Base-by-base conservation (phyloP, 2,329 filamentous ascomycete genomes). In the Curvularia sp. region DNA sequence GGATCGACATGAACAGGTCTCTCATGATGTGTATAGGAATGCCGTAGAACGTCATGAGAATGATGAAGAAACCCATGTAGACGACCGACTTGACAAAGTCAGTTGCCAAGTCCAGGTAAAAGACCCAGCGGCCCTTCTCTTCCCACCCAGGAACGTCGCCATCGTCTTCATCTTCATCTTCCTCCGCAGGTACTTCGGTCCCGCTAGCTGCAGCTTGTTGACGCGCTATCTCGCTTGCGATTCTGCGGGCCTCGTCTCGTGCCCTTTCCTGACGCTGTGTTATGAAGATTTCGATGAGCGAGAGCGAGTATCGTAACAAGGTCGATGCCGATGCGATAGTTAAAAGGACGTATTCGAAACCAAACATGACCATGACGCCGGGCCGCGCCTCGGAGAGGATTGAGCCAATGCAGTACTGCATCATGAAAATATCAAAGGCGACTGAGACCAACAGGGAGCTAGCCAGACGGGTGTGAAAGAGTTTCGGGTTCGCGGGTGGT, bases 321-420 rank as follows among this genome's bases (percentile, higher is more conserved):
- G 93, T 97, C 48, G 94, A 93, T 52, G 88, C 82, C 0, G 94
- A 96, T 51, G 88, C 89, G 9, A 96, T 89, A 2, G 88, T 84
- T 60, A 98, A 81, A 43, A 99, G 88, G 38, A 94, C 93, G 73
- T 98, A 98, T 77, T 99, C 95, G 69, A 99, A 99, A 5, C 96
- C 88, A 72, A 99, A 99, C 93, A 99, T 98, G 63, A 99, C 93
- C 93, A 98, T 99, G 91, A 99, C 98, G 58, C 96, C 95, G 0
- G 94, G 93, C n/a, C 90, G 85, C 2, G 94, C 92, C 74, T 96
- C 89, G 57, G 91, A 88, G 49, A 97, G 88, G 31, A 98, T 93
- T 0, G 90, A 92, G 28, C 88, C 86, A 61, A 96, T 84, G 58
- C 90, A 89, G 76, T 97, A 97, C 49, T 84, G 85, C 64, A 97